phyloP scores from a whole-genome alignment of 2,329 filamentous ascomycete genomes.

The Sarocladium oryzae region DNA sequence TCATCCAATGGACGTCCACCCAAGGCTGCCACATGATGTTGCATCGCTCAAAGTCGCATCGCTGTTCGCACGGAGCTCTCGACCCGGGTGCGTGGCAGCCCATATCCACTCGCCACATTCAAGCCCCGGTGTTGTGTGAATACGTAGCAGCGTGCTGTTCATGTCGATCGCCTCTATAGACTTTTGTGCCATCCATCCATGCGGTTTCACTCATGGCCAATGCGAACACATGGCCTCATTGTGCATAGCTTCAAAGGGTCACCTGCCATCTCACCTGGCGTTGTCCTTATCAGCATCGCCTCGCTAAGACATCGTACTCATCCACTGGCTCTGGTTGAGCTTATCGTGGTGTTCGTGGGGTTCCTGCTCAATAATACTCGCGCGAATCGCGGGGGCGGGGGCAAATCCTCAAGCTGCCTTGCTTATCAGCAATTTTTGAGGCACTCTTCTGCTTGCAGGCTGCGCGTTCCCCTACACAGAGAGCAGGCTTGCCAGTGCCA shows the following conservation, averaged over 20 bases:
- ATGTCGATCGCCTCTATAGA: not conserved
- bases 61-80: not conserved
- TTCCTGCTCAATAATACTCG: not conserved
- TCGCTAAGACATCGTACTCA: not conserved
- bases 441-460: too few relatives aligned
- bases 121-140: too few relatives aligned
- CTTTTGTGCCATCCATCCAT: not conserved
- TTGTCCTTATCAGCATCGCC: not conserved
- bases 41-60: not conserved
- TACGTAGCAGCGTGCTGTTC: too few relatives aligned
- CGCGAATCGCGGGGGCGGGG: not conserved
- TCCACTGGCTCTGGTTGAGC: too few relatives aligned
- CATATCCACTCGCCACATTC: too few relatives aligned
- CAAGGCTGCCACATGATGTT: constrained; percentile 1
- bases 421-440: not conserved
- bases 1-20: not conserved
- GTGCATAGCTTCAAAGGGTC: not conserved
- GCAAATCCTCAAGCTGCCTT: too few relatives aligned
- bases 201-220: too few relatives aligned
- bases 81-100: too few relatives aligned
- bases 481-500: too few relatives aligned
- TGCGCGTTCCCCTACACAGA: too few relatives aligned
- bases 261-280: constrained; percentile 1
- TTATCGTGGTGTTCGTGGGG: constrained; percentile 4
- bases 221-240: too few relatives aligned